A percentile compares a stretch with the other conserved stretches of the same genome.
phyloP scores from a whole-genome alignment of 352 stramenopile genomes.

The Thraustochytrium sp. region DNA sequence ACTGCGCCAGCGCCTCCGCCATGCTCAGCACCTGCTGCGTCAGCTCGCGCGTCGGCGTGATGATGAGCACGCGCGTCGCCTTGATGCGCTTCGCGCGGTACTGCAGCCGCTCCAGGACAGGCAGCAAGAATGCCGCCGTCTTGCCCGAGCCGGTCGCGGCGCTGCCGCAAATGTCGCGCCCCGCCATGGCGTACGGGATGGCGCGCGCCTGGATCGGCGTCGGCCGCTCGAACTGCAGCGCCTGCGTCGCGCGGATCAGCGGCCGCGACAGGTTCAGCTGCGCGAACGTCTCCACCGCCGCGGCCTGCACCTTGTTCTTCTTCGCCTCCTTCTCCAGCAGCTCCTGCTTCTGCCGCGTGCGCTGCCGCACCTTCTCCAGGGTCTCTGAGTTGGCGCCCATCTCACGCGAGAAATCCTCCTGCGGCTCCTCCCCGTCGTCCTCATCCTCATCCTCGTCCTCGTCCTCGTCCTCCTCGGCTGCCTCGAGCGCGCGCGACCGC shows the following conservation, averaged over 20 bases:
- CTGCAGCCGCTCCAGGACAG: slow-evolving; percentile 49
- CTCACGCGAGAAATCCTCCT: slow-evolving; percentile 46
- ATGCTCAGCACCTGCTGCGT: slow-evolving; percentile 46
- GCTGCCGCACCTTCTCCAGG: slow-evolving; percentile 49
- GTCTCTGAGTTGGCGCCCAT: neutral
- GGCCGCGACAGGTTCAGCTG: slow-evolving; percentile 93
- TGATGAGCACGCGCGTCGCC: slow-evolving; percentile 32
- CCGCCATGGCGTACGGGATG: slow-evolving; percentile 32
- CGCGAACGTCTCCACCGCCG: slow-evolving; percentile 77
- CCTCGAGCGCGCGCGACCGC: slow-evolving; percentile 48
- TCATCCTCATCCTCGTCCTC: slow-evolving; percentile 52
- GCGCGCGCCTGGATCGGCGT: slow-evolving; percentile 32
- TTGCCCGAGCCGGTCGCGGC: slow-evolving; percentile 37
- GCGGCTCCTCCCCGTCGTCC: slow-evolving; percentile 49
- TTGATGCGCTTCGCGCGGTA: slow-evolving; percentile 11
- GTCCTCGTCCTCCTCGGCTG: slow-evolving; percentile 48
- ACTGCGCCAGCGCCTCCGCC: slow-evolving; percentile 62
- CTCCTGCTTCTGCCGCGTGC: slow-evolving; percentile 45
- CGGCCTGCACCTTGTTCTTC: slow-evolving; percentile 53
- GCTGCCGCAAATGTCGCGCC: slow-evolving; percentile 30
- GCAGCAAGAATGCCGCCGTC: slow-evolving; percentile 34
- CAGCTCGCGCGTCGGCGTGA: slow-evolving; percentile 39
- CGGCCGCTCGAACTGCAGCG: slow-evolving; percentile 93
- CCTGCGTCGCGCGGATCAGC: slow-evolving; percentile 88
- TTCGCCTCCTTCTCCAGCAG: slow-evolving; percentile 46